These are phyloP conservation scores for Talaromyces thailandensis DNA, from an alignment of 495 filamentous ascomycete species.

Conservation along the genomic window DNA sequence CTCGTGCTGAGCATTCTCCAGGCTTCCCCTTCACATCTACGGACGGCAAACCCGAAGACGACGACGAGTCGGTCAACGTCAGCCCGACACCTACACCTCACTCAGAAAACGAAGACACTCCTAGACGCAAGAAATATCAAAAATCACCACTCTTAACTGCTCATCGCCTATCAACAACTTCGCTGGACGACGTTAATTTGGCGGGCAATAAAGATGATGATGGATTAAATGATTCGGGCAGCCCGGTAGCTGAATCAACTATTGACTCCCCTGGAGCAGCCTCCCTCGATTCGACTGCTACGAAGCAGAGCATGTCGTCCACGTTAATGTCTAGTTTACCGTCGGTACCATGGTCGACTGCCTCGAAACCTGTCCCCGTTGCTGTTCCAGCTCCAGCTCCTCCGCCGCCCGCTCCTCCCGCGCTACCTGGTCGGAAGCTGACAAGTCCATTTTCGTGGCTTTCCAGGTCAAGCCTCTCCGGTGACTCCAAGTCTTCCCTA, in stretches of 20 bases:
- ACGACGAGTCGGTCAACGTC: constrained; percentile 14
- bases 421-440: constrained; percentile 50
- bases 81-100: constrained; percentile 16
- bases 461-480: constrained; percentile 57
- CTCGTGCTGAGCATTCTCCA: constrained; percentile 28
- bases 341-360: constrained; percentile 41
- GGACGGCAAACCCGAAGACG: constrained; percentile 12
- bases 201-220: constrained; percentile 44
- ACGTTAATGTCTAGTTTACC: constrained; percentile 43
- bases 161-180: constrained; percentile 53
- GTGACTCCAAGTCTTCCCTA: constrained; percentile 49
- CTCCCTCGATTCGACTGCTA: constrained; percentile 7
- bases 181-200: constrained; percentile 63
- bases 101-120: constrained; percentile 25
- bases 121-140: constrained; percentile 21
- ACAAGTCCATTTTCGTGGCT: constrained; percentile 81
- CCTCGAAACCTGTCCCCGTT: constrained; percentile 28
- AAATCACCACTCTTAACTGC: constrained; percentile 51
- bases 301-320: constrained; percentile 29
- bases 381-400: constrained; percentile 31
- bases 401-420: constrained; percentile 30
- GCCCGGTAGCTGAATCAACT: constrained; percentile 35
- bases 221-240: neutral
- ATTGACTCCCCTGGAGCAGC: constrained; percentile 38
- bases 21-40: constrained; percentile 17